phyloP scores from a whole-genome alignment of 2,329 filamentous ascomycete genomes.

The Botryotinia narcissicola region DNA sequence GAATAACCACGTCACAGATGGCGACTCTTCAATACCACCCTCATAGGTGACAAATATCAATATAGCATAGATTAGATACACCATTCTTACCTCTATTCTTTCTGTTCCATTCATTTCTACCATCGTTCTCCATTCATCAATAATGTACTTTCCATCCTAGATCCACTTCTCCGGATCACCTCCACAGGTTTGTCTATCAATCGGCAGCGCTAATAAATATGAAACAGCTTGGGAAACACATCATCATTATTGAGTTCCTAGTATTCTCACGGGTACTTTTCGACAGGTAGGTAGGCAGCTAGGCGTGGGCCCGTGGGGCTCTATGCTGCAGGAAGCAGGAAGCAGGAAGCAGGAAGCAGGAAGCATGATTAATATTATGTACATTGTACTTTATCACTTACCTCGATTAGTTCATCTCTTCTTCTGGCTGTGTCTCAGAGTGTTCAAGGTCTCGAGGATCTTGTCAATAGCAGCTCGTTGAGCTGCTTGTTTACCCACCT shows the following conservation, averaged over 20 bases:
- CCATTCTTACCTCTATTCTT: not conserved
- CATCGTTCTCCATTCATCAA: not conserved
- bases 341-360: too few relatives aligned
- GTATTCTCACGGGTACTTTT: not conserved
- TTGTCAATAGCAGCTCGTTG: fast-evolving
- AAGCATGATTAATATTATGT: not conserved
- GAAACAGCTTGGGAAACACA: not conserved
- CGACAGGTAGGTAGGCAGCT: not conserved
- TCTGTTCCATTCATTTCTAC: not conserved
- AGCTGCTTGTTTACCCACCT: not conserved
- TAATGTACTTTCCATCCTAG: not conserved
- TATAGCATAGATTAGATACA: not conserved
- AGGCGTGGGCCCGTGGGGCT: too few relatives aligned
- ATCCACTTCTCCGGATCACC: not conserved
- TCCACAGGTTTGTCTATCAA: not conserved
- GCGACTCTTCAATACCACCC: not conserved
- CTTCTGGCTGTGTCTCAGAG: too few relatives aligned
- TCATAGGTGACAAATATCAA: not conserved
- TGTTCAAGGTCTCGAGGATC: not conserved
- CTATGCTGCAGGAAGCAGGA: not conserved
- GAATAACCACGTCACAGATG: not conserved
- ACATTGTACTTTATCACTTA: not conserved
- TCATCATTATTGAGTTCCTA: not conserved
- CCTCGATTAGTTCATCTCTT: not conserved
- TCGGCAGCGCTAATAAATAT: not conserved